Percentiles rank a stretch among this genome's conserved stretches.
phyloP scores from a whole-genome alignment of 2,329 filamentous ascomycete species.

The Periconia sp. region DNA sequence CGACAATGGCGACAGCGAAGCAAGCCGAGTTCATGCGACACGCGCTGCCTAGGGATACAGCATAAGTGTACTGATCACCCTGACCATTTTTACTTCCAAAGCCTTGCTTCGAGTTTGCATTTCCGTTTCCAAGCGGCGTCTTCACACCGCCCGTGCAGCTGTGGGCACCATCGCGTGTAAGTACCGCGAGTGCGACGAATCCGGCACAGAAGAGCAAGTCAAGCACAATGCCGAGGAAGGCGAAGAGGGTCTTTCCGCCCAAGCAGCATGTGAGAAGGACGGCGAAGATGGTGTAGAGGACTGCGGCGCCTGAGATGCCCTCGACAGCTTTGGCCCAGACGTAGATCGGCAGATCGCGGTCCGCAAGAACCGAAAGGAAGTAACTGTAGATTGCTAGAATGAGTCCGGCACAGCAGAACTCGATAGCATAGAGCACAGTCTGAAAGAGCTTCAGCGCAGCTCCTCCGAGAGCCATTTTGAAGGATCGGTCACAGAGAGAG shows the following conservation, averaged over 20 bases:
- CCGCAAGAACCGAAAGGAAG: constrained; percentile 76
- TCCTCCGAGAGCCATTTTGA: constrained; percentile 64
- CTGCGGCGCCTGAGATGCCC: constrained; percentile 72
- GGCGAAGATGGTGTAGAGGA: constrained; percentile 76
- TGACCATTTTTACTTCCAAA: constrained; percentile 50
- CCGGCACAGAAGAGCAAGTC: constrained; percentile 77
- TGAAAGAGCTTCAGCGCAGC: constrained; percentile 72
- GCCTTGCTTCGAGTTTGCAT: constrained; percentile 57
- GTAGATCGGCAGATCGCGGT: constrained; percentile 68
- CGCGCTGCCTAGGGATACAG: constrained; percentile 60
- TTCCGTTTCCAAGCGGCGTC: constrained; percentile 73
- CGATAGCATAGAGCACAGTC: constrained; percentile 74
- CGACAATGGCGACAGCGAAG: constrained; percentile 80
- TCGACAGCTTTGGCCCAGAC: constrained; percentile 74
- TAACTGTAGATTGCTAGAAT: constrained; percentile 80
- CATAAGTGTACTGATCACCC: constrained; percentile 51
- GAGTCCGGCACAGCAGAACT: constrained; percentile 74
- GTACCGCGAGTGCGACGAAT: constrained; percentile 81
- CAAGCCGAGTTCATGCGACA: constrained; percentile 79
- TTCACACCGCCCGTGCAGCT: constrained; percentile 68
- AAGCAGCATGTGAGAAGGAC: constrained; percentile 79
- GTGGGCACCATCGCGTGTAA: constrained; percentile 72
- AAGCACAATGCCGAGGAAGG: constrained; percentile 74
- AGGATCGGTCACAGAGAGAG: not conserved
- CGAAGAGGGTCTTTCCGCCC: constrained; percentile 75